Conservation (phyloP, 352 stramenopile genomes). For the Thraustochytrium sp. region DNA sequence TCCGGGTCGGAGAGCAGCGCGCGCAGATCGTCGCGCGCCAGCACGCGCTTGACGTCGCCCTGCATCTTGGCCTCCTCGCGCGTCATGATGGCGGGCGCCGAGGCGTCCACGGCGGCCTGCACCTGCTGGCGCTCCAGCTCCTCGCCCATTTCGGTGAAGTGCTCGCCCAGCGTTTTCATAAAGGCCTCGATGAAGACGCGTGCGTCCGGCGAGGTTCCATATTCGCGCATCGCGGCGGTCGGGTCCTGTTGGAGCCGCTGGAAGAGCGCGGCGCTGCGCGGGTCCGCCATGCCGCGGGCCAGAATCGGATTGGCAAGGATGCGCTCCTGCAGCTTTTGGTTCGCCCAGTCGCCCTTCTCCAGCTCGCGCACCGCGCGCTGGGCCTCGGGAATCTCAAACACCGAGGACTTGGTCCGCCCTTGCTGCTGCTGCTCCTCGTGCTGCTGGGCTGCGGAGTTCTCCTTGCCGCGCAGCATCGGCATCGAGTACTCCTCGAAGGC, state of each 20-base stretch:
- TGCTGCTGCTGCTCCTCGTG: neutral
- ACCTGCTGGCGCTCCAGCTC: neutral
- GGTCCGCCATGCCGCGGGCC: conserved; percentile 5
- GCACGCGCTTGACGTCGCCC: neutral
- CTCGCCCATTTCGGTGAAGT: conserved; percentile 19
- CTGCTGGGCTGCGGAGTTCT: neutral
- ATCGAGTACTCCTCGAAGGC: conserved; percentile 35
- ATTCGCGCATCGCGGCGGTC: conserved; percentile 1
- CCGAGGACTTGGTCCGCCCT: neutral
- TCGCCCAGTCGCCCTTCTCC: conserved; percentile 10
- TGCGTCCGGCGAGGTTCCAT: conserved; percentile 4
- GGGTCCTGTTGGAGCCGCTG: conserved; percentile 27
- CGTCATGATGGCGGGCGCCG: neutral
- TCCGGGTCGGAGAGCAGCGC: conserved; percentile 11
- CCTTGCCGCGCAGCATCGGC: neutral
- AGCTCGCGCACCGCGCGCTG: neutral
- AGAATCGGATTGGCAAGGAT: conserved; percentile 21
- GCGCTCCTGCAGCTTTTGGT: neutral
- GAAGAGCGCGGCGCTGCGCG: neutral
- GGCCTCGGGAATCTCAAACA: conserved; percentile 5
- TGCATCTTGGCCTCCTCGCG: conserved; percentile 22
- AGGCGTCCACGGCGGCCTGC: neutral
- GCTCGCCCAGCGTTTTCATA: conserved; percentile 9
- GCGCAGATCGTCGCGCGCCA: neutral
- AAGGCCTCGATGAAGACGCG: conserved; percentile 22